A percentile compares a stretch with the other conserved stretches of the same genome.
These are phyloP conservation scores for Pseudoperonospora humuli DNA, from an alignment of 352 stramenopile genomes.

Conservation along the genomic window DNA sequence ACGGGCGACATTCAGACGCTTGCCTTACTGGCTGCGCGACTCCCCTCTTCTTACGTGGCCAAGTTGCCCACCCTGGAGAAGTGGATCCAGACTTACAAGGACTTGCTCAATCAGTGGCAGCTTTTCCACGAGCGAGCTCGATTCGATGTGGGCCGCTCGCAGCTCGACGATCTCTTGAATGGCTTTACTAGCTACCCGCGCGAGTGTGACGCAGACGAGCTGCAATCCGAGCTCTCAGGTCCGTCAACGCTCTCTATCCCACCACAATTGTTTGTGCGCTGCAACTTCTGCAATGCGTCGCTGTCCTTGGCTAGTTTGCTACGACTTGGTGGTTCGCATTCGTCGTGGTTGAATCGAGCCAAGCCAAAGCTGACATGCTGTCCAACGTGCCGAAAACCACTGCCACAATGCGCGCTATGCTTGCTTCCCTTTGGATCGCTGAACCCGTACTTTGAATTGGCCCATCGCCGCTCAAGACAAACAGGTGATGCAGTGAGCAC, in stretches of 20 bases:
- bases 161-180: conserved; percentile 84
- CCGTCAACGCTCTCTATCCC: conserved; percentile 49
- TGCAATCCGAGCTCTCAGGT: conserved; percentile 34
- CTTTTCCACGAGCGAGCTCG: conserved; percentile 90
- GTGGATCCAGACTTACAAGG: conserved; percentile 89
- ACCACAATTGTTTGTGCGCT: conserved; percentile 90
- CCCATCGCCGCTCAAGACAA: conserved; percentile 65
- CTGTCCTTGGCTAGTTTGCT: conserved; percentile 86
- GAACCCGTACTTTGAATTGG: conserved; percentile 94
- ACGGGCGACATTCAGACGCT: conserved; percentile 89
- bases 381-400: conserved; percentile 88
- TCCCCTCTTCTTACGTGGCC: conserved; percentile 44
- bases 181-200: conserved; percentile 50
- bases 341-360: conserved; percentile 83
- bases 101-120: conserved; percentile 90
- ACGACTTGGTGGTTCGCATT: conserved; percentile 84
- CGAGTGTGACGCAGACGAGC: conserved; percentile 38
- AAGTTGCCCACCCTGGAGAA: conserved; percentile 59
- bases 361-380: conserved; percentile 88
- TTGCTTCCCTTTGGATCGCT: conserved; percentile 89
- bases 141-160: conserved; percentile 88
- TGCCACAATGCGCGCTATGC: conserved; percentile 90
- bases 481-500: conserved; percentile 41
- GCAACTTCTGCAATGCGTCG: conserved; percentile 91
- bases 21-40: conserved; percentile 71